Conservation (phyloP, 2,329 filamentous ascomycete species). For the Cladosporium sp. region DNA sequence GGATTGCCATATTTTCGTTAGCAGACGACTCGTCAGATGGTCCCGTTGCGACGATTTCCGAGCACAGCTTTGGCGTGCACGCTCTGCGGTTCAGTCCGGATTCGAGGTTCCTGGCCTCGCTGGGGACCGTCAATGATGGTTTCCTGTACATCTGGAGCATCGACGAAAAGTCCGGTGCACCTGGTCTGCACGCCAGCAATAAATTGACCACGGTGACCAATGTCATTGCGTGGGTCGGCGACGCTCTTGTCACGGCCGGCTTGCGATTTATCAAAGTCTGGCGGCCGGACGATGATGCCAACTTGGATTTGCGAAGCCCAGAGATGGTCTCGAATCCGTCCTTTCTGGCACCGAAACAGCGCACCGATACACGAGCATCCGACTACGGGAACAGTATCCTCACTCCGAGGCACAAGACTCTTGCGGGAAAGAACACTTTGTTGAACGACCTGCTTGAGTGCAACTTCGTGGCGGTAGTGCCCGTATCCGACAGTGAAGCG, state of each 20-base stretch:
- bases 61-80: conserved; percentile 85
- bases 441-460: conserved; percentile 75
- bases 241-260: conserved; percentile 74
- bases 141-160: conserved; percentile 89
- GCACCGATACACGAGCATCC: conserved; percentile 27
- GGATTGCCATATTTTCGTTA: conserved; percentile 83
- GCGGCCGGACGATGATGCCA: conserved; percentile 65
- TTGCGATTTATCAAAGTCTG: conserved; percentile 91
- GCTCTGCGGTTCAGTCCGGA: conserved; percentile 86
- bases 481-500: conserved; percentile 65
- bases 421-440: conserved; percentile 81
- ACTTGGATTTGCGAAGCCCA: conserved; percentile 8
- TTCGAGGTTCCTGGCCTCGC: conserved; percentile 76
- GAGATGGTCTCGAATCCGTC: conserved; percentile 16
- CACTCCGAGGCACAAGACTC: conserved; percentile 54
- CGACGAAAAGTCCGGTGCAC: conserved; percentile 72
- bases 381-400: conserved; percentile 31
- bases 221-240: conserved; percentile 87
- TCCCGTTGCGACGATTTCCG: conserved; percentile 76
- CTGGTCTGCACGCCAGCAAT: conserved; percentile 77
- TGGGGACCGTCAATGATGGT: conserved; percentile 85
- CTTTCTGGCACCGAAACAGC: conserved; percentile 21
- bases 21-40: conserved; percentile 69
- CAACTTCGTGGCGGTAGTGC: conserved; percentile 72
- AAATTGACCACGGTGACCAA: conserved; percentile 84